Evolutionary conservation across 2,329 filamentous ascomycete genomes (phyloP).

Genomic region (Neofusicoccum cordaticola): DNA sequence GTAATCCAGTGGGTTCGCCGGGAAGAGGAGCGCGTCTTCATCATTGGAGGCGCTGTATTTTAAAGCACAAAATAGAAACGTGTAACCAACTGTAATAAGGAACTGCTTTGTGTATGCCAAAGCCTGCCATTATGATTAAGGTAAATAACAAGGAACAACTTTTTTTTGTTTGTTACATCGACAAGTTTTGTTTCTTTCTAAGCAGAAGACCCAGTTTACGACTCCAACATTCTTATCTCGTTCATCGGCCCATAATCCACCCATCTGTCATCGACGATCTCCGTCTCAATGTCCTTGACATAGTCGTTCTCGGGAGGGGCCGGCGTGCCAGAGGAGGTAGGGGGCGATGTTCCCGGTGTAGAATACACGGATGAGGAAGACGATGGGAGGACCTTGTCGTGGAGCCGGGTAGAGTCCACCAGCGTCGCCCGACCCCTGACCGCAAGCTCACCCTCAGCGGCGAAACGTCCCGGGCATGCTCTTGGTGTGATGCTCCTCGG

Average conservation of each 20-base stretch:
- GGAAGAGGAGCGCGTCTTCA: slow-evolving; percentile 92
- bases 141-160: not conserved
- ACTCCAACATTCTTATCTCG: not conserved
- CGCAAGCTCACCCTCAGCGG: not conserved
- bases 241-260: not conserved
- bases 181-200: not conserved
- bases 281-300: not conserved
- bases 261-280: slow-evolving; percentile 4
- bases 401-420: not conserved
- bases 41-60: slow-evolving; percentile 90
- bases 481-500: not conserved
- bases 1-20: slow-evolving; percentile 87
- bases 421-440: not conserved
- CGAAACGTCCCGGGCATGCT: not conserved
- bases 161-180: not conserved
- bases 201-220: not conserved
- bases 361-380: not conserved
- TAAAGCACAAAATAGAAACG: slow-evolving; percentile 22
- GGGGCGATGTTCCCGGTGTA: not conserved
- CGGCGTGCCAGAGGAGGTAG: not conserved
- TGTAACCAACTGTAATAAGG: not conserved
- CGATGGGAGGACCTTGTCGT: not conserved
- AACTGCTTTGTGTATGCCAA: no score
- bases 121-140: not conserved
- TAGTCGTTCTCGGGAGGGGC: not conserved